phyloP scores from a whole-genome alignment of 768 basidiomycete species.

The Boletus sp. region DNA sequence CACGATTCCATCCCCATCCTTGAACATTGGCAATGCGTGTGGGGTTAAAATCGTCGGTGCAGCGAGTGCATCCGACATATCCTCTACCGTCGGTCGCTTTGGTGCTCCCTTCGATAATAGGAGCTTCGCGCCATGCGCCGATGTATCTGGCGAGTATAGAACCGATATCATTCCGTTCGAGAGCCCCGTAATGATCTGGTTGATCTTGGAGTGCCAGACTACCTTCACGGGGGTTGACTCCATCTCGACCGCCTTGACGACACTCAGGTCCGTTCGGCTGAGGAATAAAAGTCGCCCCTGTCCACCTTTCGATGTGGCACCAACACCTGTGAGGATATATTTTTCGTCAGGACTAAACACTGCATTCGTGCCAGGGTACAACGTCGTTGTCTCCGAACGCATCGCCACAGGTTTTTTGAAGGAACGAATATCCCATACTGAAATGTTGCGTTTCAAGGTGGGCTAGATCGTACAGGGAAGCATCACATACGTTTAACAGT shows the following conservation, averaged over 20 bases:
- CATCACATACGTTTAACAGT: conserved; percentile 86
- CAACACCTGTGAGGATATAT: conserved; percentile 81
- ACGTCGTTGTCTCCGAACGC: conserved; percentile 61
- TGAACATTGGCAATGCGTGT: conserved; percentile 89
- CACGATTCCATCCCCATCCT: conserved; percentile 68
- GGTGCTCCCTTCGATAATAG: conserved; percentile 84
- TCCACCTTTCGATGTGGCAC: conserved; percentile 62
- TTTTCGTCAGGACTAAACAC: conserved; percentile 95
- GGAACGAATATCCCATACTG: conserved; percentile 93
- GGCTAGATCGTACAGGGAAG: not conserved
- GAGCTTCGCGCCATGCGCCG: conserved; percentile 90
- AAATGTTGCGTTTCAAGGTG: conserved; percentile 1
- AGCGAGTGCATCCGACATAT: conserved; percentile 82
- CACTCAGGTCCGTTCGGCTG: conserved; percentile 64
- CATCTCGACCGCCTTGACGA: conserved; percentile 64
- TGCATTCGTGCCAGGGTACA: conserved; percentile 93
- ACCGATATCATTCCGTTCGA: conserved; percentile 88
- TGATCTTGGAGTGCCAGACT: conserved; percentile 95
- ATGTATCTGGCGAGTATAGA: conserved; percentile 88
- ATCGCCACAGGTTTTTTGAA: conserved; percentile 86
- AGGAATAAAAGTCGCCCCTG: conserved; percentile 75
- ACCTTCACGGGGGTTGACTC: conserved; percentile 86
- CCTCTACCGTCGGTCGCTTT: conserved; percentile 78
- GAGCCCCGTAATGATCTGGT: conserved; percentile 88
- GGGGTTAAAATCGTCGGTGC: conserved; percentile 91